Base-by-base conservation (phyloP, 208 protist genomes). In the Trypanosoma conorhini region DNA sequence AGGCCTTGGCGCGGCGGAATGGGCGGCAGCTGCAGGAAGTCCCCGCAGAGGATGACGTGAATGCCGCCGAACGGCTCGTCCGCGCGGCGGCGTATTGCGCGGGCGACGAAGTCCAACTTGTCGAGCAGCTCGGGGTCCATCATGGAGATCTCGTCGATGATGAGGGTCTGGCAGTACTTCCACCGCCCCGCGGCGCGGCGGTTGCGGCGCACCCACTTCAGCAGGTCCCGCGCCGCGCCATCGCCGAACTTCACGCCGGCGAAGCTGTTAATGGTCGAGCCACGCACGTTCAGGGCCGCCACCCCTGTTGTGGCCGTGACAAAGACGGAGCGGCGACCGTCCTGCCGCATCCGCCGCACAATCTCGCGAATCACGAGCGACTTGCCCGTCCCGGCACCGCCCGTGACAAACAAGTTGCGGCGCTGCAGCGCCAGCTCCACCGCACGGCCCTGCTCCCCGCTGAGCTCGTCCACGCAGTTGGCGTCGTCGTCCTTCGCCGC, bases 341-440 rank as follows among this genome's bases (percentile, higher is more conserved):
- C 51, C 7, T 69, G 33, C 13, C 92, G n/a, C 5, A 94, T 40
- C 57, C 86, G 68, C 24, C 67, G 66, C n/a, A n/a, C n/a, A n/a
- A n/a, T n/a, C n/a, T n/a, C n/a, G n/a, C n/a, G n/a, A 30, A 95
- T 72, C 85, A 84, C 92, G 59, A 77, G 74, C 40, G 88, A 87
- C 75, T 97, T 97, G 22, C 92, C 92, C 1, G 92, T 95, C 5
- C 92, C 92, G 3, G 88, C 87, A 19, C 78, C 72, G 12, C 92
- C 92, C 21, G 82, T 94, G 19, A 95, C 38, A 64, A 97, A 92
- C 12, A 95, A 74, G 71, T 85, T 93, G 48, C 67, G 42, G 1
- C 92, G 89, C 0, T 17, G 30, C n/a, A 65, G 63, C 21, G 92
- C 62, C 22, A 86, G 69, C 44, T 81, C 65, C 17, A 81, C 48